A percentile compares a stretch with the other conserved stretches of the same genome.
Conservation (phyloP, 2,329 filamentous ascomycete genomes). For the Fusarium globosum region DNA sequence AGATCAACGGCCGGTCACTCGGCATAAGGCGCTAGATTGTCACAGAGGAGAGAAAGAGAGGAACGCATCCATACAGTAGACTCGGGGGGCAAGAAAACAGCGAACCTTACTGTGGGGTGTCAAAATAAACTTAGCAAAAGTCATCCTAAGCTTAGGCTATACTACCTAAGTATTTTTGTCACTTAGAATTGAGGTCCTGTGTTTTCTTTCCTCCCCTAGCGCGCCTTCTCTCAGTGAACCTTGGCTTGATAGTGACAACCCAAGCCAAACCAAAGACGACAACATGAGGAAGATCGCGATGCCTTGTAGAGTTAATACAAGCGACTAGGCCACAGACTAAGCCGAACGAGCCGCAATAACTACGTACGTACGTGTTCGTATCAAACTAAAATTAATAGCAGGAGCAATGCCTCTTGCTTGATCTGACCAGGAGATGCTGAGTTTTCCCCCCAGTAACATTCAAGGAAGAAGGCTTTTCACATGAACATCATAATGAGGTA, state of each 20-base stretch:
- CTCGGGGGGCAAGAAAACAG: too few relatives aligned
- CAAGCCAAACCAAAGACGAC: conserved; percentile 13
- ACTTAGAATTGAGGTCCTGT: too few relatives aligned
- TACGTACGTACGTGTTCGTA: background rate
- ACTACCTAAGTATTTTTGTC: too few relatives aligned
- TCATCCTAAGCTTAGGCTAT: too few relatives aligned
- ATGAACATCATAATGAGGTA: conserved; percentile 1
- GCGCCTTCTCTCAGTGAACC: conserved; percentile 33
- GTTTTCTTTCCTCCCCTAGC: background rate
- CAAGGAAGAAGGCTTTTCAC: background rate
- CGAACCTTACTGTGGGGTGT: too few relatives aligned
- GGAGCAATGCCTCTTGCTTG: conserved; percentile 12
- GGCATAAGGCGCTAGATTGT: too few relatives aligned
- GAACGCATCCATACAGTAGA: too few relatives aligned
- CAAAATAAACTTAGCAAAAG: too few relatives aligned
- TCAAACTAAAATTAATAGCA: background rate
- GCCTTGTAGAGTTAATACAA: conserved; percentile 5
- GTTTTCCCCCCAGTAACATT: conserved; percentile 13
- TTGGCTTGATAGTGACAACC: conserved; percentile 20
- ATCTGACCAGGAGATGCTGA: conserved; percentile 11
- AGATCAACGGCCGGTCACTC: too few relatives aligned
- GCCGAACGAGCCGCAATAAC: conserved; percentile 17
- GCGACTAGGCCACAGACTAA: background rate
- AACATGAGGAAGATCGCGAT: conserved; percentile 21
- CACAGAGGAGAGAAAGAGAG: too few relatives aligned